Evolutionary conservation across 2,329 filamentous ascomycete species (phyloP), one percentile per base, ranked within the genome.

Genomic region (Scytalidium sp.): DNA sequence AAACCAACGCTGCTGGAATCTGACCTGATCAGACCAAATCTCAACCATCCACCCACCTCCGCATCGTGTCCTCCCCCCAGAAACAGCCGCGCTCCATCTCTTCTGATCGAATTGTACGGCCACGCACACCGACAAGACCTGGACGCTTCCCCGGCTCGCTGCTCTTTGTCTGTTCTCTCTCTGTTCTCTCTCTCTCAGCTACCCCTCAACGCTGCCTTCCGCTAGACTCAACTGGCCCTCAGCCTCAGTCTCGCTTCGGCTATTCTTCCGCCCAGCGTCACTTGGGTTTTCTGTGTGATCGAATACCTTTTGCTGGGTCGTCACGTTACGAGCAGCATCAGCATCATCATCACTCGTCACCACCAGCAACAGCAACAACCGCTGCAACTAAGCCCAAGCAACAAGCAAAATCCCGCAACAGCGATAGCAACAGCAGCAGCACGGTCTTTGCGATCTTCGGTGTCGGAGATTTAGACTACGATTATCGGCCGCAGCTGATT

Each of bases 211-310:
- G 39, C 29, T 10, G 36, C 39, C 32, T 36, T 45, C 50, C 46
- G 32, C 46, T 47, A 21, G 32, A 51, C 17, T 48, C 32, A 19
- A 27, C 43, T 45, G 27, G 19, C 23, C 19, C 48, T 50, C 44
- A 57, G 55, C 56, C 54, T 48, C 54, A 47, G 47, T 55, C 50
- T 55, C 50, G 55, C 53, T 47, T 50, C 49, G 51, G 39, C 47
- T 50, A 40, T 39, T 39, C 32, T 46, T 54, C 52, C 50, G 52
- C 53, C 13, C 32, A 36, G 32, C 32, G 32, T 36, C 32, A 36
- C 32, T 36, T 36, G 32, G 5, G 5, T n/a, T 36, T 36, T 15
- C 17, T 8, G 32, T 36, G 32, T 36, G 32, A 36, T 36, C 32
- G 32, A 36, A 7, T 36, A 7, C 32, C 32, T 36, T n/a, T 36